phyloP scores from a whole-genome alignment of 1,284 basidiomycete genomes.

The Puccinia novopanici region DNA sequence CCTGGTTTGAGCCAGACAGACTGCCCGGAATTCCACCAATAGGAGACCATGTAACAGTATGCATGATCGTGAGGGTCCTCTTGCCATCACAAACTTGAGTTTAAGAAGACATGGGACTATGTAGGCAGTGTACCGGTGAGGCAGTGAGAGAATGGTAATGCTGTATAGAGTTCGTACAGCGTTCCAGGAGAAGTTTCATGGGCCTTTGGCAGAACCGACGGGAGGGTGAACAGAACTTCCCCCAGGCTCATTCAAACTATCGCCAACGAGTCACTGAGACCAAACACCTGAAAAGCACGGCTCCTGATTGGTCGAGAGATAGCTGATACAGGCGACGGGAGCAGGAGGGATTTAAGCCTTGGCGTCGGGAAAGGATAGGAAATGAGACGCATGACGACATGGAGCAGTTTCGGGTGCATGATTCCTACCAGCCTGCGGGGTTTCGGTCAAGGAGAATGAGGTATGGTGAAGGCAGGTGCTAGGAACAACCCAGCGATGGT shows the following conservation, averaged over 20 bases:
- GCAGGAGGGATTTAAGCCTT: neutral
- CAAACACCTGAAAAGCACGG: neutral
- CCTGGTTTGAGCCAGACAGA: neutral
- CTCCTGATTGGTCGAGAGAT: neutral
- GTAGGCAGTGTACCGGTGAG: neutral
- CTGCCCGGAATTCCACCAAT: neutral
- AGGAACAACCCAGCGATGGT: neutral
- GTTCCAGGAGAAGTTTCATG: neutral
- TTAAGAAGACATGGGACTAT: neutral
- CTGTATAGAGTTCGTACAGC: constrained; percentile 2
- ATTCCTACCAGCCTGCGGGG: neutral
- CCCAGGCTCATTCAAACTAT: neutral
- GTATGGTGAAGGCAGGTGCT: too few relatives aligned
- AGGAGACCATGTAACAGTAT: neutral
- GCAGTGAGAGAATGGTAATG: too few relatives aligned
- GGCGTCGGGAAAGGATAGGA: neutral
- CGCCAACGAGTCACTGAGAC: neutral
- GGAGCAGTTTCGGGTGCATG: neutral
- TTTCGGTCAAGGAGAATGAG: neutral
- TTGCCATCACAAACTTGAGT: neutral
- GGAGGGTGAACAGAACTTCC: neutral
- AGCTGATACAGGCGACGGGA: neutral
- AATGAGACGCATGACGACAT: neutral
- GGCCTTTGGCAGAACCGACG: neutral
- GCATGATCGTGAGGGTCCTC: neutral